Conservation (phyloP, 2,329 filamentous ascomycete genomes). For the Pyrenophora graminea region DNA sequence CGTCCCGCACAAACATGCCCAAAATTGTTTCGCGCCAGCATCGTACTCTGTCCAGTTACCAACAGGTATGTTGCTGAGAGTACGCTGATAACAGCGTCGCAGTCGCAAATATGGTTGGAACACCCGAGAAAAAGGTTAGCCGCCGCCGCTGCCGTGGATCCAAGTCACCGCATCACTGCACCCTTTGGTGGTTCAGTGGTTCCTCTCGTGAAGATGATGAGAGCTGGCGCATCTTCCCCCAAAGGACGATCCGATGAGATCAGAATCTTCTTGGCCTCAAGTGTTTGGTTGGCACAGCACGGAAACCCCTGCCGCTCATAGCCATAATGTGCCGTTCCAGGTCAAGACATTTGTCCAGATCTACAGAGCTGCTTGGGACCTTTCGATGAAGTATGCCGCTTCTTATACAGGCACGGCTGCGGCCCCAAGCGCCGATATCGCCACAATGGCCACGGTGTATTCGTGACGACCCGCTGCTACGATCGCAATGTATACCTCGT, state of each 20-base stretch:
- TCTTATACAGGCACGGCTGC: conserved; percentile 54
- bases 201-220: too few species aligned
- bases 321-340: conserved; percentile 32
- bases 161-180: conserved; percentile 48
- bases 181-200: conserved; percentile 43
- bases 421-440: conserved; percentile 53
- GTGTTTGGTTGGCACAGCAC: conserved; percentile 45
- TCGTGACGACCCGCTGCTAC: conserved; percentile 55
- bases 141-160: conserved; percentile 25
- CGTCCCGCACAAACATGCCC: conserved; percentile 53
- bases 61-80: conserved; percentile 35
- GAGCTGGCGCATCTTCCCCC: too few species aligned
- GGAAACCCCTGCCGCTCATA: conserved; percentile 40
- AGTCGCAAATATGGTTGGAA: conserved; percentile 47
- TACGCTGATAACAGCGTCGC: conserved; percentile 43
- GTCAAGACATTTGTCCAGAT: conserved; percentile 36
- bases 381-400: conserved; percentile 51
- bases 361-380: conserved; percentile 43
- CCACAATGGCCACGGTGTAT: conserved; percentile 54
- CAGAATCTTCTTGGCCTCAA: conserved; percentile 41
- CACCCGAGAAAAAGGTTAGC: conserved; percentile 43
- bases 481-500: conserved; percentile 52
- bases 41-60: conserved; percentile 47
- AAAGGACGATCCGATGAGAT: conserved; percentile 40
- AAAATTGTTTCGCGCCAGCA: conserved; percentile 48